phyloP scores from a whole-genome alignment of 345 rosid species.

The Populus tremula region DNA sequence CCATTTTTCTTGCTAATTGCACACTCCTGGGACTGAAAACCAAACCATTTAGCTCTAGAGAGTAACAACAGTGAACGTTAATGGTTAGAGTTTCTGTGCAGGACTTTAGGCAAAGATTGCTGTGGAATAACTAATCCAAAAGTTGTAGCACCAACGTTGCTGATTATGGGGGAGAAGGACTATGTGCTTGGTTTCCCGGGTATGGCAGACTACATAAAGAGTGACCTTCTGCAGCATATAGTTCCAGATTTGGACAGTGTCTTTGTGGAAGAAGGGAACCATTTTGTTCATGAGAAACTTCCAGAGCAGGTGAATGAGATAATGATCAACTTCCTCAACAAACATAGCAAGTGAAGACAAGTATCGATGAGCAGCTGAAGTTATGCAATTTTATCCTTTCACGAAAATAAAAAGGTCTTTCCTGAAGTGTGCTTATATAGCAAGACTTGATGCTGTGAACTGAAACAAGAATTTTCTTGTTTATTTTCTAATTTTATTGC shows the following conservation, averaged over 20 bases:
- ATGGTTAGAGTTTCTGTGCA: conserved; percentile 5
- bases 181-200: conserved; percentile 32
- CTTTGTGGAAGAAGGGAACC: conserved; percentile 34
- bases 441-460: too few relatives aligned
- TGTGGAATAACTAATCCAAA: conserved; percentile 22
- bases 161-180: conserved; percentile 45
- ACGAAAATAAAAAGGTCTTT: too few relatives aligned
- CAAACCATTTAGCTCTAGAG: too few relatives aligned
- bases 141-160: conserved; percentile 25
- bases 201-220: conserved; percentile 29
- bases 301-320: conserved; percentile 36
- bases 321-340: conserved; percentile 33
- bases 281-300: conserved; percentile 41
- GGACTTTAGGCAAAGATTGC: conserved; percentile 1
- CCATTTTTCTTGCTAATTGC: too few relatives aligned
- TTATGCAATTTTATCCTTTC: too few relatives aligned
- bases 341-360: conserved; percentile 12
- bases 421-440: too few relatives aligned
- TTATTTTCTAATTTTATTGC: too few relatives aligned
- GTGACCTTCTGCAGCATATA: conserved; percentile 29
- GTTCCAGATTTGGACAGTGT: conserved; percentile 34
- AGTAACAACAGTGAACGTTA: too few relatives aligned
- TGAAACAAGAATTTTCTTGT: too few relatives aligned
- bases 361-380: background rate
- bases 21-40: too few relatives aligned